These are phyloP conservation scores for Lodderomyces jiufengensis DNA, from an alignment of 1,139 yeast genomes.

Conservation along the genomic window DNA sequence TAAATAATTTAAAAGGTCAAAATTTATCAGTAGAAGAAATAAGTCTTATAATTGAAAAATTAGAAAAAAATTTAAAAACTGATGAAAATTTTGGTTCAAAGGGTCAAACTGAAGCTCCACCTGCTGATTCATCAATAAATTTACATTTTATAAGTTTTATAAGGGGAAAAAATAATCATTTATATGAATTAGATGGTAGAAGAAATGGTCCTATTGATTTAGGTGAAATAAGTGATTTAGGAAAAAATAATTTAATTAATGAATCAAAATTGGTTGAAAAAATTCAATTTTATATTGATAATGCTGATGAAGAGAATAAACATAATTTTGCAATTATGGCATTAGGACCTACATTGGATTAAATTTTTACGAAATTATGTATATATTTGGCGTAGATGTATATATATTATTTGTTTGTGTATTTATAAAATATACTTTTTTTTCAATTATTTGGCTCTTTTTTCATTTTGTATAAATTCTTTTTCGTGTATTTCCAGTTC, in stretches of 20 bases:
- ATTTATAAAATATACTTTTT: no score
- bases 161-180: conserved; percentile 50
- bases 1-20: conserved; percentile 19
- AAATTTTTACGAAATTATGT: conserved; percentile 7
- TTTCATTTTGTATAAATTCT: not conserved
- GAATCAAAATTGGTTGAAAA: conserved; percentile 50
- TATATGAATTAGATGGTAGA: conserved; percentile 89
- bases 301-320: conserved; percentile 56
- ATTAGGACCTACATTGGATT: conserved; percentile 52
- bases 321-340: conserved; percentile 69
- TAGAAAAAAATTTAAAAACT: conserved; percentile 43
- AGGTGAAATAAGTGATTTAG: conserved; percentile 29
- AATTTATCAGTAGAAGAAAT: conserved; percentile 34
- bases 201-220: conserved; percentile 71
- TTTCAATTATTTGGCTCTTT: no score
- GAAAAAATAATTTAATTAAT: conserved; percentile 41
- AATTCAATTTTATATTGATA: conserved; percentile 62
- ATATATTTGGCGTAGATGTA: no score
- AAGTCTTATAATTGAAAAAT: conserved; percentile 42
- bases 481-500: not conserved
- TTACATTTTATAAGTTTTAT: conserved; percentile 80
- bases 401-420: no score
- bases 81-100: conserved; percentile 59
- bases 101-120: conserved; percentile 83
- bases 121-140: conserved; percentile 57